phyloP scores from a whole-genome alignment of 139 green algal species.

The Coelastrella sp. region DNA sequence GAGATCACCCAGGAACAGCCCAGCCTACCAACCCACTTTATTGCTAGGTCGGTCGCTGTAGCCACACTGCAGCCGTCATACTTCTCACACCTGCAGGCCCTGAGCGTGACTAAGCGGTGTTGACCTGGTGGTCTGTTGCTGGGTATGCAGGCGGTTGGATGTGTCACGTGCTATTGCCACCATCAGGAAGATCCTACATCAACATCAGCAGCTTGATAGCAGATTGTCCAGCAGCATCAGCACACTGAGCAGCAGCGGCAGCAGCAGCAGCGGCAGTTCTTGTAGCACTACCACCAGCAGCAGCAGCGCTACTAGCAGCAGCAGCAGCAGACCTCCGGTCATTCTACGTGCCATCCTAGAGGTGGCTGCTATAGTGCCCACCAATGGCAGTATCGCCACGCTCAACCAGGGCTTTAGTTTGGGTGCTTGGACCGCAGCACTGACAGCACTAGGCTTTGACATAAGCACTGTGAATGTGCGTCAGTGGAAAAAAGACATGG shows the following conservation, averaged over 20 bases:
- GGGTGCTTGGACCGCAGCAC: slow-evolving; percentile 71
- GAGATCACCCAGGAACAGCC: no score
- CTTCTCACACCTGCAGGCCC: no score
- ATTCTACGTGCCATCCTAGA: slow-evolving; percentile 63
- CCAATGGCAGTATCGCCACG: slow-evolving; percentile 67
- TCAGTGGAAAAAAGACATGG: slow-evolving; percentile 77
- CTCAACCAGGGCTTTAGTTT: slow-evolving; percentile 40
- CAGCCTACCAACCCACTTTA: no score
- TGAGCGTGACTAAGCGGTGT: no score
- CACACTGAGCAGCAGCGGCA: no score
- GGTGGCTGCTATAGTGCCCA: slow-evolving; percentile 56
- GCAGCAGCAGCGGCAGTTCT: background rate
- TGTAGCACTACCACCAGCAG: background rate
- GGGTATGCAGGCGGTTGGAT: slow-evolving; percentile 32
- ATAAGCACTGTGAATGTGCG: slow-evolving; percentile 56
- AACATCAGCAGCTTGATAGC: background rate
- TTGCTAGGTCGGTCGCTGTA: no score
- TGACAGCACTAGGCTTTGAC: slow-evolving; percentile 63
- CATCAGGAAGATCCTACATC: background rate
- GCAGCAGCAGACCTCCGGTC: background rate
- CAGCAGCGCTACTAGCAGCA: background rate
- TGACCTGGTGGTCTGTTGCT: background rate
- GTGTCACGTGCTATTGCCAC: background rate
- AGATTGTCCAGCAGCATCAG: no score
- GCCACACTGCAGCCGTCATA: no score